phyloP scores from a whole-genome alignment of 768 basidiomycete genomes.

The Mycena floridula region DNA sequence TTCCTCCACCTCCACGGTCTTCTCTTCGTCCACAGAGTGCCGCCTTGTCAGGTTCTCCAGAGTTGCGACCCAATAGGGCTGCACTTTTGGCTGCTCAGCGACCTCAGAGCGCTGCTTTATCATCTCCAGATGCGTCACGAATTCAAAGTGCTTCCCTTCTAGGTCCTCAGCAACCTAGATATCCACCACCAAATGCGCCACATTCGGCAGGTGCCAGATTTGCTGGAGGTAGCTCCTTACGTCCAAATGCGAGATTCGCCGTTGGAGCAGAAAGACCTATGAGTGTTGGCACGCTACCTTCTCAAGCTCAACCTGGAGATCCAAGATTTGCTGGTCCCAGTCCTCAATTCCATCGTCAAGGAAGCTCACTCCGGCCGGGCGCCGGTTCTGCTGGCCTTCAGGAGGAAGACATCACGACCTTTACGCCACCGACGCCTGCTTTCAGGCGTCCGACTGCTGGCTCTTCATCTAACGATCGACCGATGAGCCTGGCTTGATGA shows the following conservation, averaged over 20 bases:
- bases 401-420: slow-evolving; percentile 7
- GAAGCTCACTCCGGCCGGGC: slow-evolving; percentile 6
- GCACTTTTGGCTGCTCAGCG: too few species aligned
- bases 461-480: slow-evolving; percentile 5
- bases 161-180: neutral
- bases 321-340: slow-evolving; percentile 6
- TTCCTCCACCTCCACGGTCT: neutral
- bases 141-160: neutral
- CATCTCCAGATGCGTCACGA: neutral
- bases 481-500: slow-evolving; percentile 8
- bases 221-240: slow-evolving; percentile 1
- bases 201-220: neutral
- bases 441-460: slow-evolving; percentile 5
- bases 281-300: slow-evolving; percentile 7
- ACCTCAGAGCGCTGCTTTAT: too few species aligned
- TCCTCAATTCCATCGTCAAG: slow-evolving; percentile 11
- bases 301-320: neutral
- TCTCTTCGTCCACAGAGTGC: too few species aligned
- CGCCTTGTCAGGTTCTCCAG: neutral
- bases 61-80: too few species aligned
- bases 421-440: slow-evolving; percentile 7
- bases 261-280: slow-evolving; percentile 6
- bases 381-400: neutral
- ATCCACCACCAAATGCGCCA: neutral
- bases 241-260: slow-evolving; percentile 1